Evolutionary conservation across 306 rosid genomes (phyloP), one percentile per base, ranked within the genome.

Genomic region (Pterocarpus macrocarpus): DNA sequence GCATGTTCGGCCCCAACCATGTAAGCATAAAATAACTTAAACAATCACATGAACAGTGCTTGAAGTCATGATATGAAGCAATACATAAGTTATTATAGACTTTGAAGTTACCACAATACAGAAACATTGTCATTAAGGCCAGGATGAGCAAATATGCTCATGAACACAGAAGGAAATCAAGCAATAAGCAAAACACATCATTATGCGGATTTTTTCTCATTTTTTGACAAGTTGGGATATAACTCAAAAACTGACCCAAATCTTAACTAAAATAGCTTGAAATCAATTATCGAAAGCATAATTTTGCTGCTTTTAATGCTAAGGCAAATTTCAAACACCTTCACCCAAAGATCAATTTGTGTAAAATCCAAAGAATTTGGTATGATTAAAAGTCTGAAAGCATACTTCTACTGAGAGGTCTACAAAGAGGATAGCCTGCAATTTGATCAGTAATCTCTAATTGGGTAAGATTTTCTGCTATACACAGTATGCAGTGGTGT

Each of bases 1-100:
- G 5, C 13, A 33, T 64, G 69, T 64, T 13, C 22, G 15, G 35
- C n/a, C 7, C 44, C 41, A 75, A 75, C 47, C 16, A 32, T 13
- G 59, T 74, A 61, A 61, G 17, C 79, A 75, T 75, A 59, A 45
- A 75, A 59, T 28, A 58, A 43, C 79, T 58, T 58, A 39, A 61
- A 15, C 79, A 61, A 32, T 59, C 16, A 30, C 17, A 8, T 58
- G 55, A 74, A 61, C 69, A 75, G 43, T 32, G 17, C 70, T 61
- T 22, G 56, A 58, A 59, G 39, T 43, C 35, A 28, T 74, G 6
- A 75, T 33, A 47, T 9, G 39, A 44, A 36, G 58, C 45, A 61
- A 16, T 47, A 30, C n/a, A 13, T n/a, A 8, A 41, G 34, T 73
- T 39, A 39, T 12, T 57, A 73, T 39, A 73, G 39, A 56, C 53